Base-by-base conservation (phyloP, 2,329 filamentous ascomycete species). In the Calonectria ilicicola region DNA sequence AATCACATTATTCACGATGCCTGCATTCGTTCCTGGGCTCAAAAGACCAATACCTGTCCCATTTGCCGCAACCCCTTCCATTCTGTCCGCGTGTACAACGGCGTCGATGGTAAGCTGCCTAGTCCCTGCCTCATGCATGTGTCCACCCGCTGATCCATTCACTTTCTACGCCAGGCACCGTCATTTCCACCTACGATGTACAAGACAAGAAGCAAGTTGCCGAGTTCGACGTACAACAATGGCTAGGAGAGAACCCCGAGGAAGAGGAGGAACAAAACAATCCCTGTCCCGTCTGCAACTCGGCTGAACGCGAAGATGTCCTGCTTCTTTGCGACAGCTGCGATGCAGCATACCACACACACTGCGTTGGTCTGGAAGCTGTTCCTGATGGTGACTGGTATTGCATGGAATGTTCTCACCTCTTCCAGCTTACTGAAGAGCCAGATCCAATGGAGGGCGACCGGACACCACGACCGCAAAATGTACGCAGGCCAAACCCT, bases 11-110 rank as follows among this genome's bases (percentile, higher is more conserved):
- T 99, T 78, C 97, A 99, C 86, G 93, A 99, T 86, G 92, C 93
- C 65, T 99, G 97, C 84, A 89, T 99, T 78, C 93, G 94, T 79
- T 95, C 95, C 78, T 99, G 97, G 97, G 95, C 96, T 56, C 95
- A 97, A 85, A 94, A 97, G 83, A 96, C 97, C 75, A 99, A 98
- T 85, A 98, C 96, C 82, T 99, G 97, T 84, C 97, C 97, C 56
- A 98, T 99, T 84, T 99, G 97, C 85, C 94, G 97, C 78, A 94
- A 95, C 80, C 92, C 90, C 75, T 98, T 99, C 87, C 96, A 98
- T 84, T 87, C 93, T 79, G 96, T 99, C 77, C 92, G 97, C 82
- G 92, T 99, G 74, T 93, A 93, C 83, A 91, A 94, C 81, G 91
- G 89, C 77, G 86, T 95, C 80, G 94, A 95, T 88, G 95, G 95